These are phyloP conservation scores for Daldinia grandis DNA, from an alignment of 495 filamentous ascomycete species.

Conservation along the genomic window DNA sequence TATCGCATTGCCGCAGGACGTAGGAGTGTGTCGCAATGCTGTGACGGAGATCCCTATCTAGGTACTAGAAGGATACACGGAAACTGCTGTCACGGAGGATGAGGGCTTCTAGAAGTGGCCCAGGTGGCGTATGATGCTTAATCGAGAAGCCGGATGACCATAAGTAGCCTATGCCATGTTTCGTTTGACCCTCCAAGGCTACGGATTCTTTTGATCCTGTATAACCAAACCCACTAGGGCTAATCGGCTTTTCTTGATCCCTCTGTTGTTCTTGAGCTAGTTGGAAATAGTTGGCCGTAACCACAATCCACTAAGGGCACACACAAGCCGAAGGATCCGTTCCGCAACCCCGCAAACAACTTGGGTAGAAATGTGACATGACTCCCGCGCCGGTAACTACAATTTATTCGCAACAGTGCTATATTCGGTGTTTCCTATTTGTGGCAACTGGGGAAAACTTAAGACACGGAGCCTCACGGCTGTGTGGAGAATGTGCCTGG, in stretches of 20 bases:
- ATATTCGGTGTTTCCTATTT: conserved; percentile 1
- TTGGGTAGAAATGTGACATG: conserved; percentile 5
- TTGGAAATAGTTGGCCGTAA: not conserved
- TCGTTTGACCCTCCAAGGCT: not conserved
- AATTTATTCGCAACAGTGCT: conserved; percentile 20
- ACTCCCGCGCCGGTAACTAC: conserved; percentile 1
- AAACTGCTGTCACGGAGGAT: not conserved
- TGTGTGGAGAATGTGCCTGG: not conserved
- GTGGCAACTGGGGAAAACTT: not conserved
- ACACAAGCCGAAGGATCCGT: conserved; percentile 12
- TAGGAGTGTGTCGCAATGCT: conserved; percentile 10
- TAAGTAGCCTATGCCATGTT: not conserved
- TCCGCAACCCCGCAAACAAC: conserved; percentile 1
- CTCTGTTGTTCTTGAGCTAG: conserved; percentile 2
- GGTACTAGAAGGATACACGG: not conserved
- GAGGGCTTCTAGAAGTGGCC: conserved; percentile 19
- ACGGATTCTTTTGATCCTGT: not conserved
- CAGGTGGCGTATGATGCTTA: not conserved
- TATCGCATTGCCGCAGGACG: not conserved
- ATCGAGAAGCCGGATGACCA: not conserved
- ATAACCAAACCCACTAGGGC: not conserved
- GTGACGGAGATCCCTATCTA: not conserved
- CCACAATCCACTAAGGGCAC: not conserved
- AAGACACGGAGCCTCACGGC: not conserved
- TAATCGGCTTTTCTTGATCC: conserved; percentile 2